phyloP scores from a whole-genome alignment of 352 stramenopile species.

The Phytophthora ramorum region DNA sequence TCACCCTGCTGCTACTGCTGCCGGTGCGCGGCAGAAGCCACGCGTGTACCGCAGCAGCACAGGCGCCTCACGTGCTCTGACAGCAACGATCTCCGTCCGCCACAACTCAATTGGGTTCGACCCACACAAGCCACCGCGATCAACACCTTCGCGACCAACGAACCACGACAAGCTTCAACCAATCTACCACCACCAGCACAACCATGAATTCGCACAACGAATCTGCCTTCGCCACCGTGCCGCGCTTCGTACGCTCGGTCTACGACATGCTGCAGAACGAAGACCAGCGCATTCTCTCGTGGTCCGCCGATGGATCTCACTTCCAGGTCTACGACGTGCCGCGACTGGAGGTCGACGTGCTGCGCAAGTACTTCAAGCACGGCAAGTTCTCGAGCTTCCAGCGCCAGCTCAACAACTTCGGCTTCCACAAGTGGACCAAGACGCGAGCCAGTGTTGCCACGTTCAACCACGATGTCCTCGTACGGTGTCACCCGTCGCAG shows the following conservation, averaged over 20 bases:
- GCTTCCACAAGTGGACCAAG: constrained; percentile 88
- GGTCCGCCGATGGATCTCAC: constrained; percentile 57
- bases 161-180: background rate
- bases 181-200: background rate
- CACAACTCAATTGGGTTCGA: constrained; percentile 24
- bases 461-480: constrained; percentile 68
- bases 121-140: constrained; percentile 10
- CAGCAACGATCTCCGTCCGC: background rate
- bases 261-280: constrained; percentile 69
- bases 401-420: constrained; percentile 93
- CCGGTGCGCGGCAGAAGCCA: background rate
- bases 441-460: constrained; percentile 65
- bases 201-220: background rate
- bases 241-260: constrained; percentile 57
- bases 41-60: constrained; percentile 5
- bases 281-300: constrained; percentile 51
- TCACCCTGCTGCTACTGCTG: constrained; percentile 5
- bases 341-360: constrained; percentile 56
- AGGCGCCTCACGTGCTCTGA: background rate
- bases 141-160: background rate
- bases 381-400: constrained; percentile 91
- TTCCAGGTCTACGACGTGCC: constrained; percentile 87
- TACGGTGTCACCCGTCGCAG: constrained; percentile 45
- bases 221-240: constrained; percentile 8
- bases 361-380: constrained; percentile 88